Evolutionary conservation across 257 asterid species (phyloP), one percentile per base, ranked within the genome.

Genomic region (Thymus mandschuricus): DNA sequence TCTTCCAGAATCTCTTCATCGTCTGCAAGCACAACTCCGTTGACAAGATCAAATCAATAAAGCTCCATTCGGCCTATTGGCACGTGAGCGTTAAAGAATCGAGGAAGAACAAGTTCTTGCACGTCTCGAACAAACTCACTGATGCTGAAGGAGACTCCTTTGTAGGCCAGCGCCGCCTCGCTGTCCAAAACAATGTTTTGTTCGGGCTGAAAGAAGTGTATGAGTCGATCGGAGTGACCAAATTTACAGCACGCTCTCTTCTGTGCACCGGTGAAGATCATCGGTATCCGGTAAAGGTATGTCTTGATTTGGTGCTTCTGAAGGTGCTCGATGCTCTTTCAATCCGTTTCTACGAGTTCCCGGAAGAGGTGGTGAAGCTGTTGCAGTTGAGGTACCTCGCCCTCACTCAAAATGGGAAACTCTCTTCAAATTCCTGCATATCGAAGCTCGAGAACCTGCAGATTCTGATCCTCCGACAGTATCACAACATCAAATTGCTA

Each of bases 341-440:
- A 0, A 10, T 46, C 10, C 59, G 59, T 6, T 52, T 21, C 10
- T 59, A 71, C 6, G 33, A 50, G 33, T 76, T 57, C 49, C 73
- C 72, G 0, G 0, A 1, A 0, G 59, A 30, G 15, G 62, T 75
- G 5, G 3, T 63, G 13, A 31, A 57, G 40, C 57, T 55, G 6
- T 1, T 70, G 9, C 54, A 70, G 1, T 48, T 70, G 33, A 50
- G 9, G 50, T 64, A 76, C 64, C 69, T 76, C 10, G 59, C 69
- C 15, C 30, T 70, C 41, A 56, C 61, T 4, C 49, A 1, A 1
- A 5, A 51, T 5, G 49, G 12, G 27, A 8, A 6, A 0, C 13
- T 74, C 34, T 64, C 67, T n/a, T n/a, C n/a, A n/a, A n/a, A n/a
- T 0, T 2, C 63, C 27, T 45, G 56, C 38, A 51, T 71, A 65